Evolutionary conservation across 495 filamentous ascomycete genomes (phyloP).

Genomic region (Talaromyces ruber): DNA sequence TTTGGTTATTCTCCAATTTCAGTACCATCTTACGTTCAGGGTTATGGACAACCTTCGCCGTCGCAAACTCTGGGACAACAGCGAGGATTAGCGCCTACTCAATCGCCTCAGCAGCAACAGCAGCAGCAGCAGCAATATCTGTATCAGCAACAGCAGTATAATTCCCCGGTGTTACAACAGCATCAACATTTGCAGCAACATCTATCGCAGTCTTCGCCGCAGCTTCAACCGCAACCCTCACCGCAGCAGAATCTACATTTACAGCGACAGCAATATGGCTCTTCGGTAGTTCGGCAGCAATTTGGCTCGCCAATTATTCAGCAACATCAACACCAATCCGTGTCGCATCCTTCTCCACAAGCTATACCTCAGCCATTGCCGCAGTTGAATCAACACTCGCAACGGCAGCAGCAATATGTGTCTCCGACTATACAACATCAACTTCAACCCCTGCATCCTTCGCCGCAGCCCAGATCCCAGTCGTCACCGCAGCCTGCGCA

Average conservation of each 20-base stretch:
- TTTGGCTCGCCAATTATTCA: not conserved
- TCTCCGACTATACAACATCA: not conserved
- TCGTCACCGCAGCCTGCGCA: not conserved
- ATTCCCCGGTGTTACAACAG: slow-evolving; percentile 8
- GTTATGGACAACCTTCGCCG: slow-evolving; percentile 23
- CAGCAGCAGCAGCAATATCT: slow-evolving; percentile 11
- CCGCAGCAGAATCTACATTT: not conserved
- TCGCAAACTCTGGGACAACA: slow-evolving; percentile 13
- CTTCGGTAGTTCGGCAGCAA: not conserved
- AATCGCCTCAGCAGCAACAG: slow-evolving; percentile 13
- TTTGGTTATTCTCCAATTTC: slow-evolving; percentile 27
- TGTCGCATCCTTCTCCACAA: not conserved
- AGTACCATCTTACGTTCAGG: slow-evolving; percentile 22
- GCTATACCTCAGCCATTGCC: slow-evolving; percentile 7
- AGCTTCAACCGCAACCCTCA: not conserved
- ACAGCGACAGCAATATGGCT: slow-evolving; percentile 7
- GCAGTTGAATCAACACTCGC: not conserved
- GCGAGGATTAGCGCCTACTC: not conserved
- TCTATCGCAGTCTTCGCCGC: slow-evolving; percentile 9
- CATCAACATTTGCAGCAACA: slow-evolving; percentile 13
- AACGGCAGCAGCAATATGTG: slow-evolving; percentile 2
- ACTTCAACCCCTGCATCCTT: not conserved
- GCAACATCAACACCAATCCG: not conserved
- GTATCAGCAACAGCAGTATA: slow-evolving; percentile 14
- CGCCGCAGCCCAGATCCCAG: not conserved